These are phyloP conservation scores for Monosporozyma aerobia DNA, from an alignment of 805 yeast species.

Conservation along the genomic window DNA sequence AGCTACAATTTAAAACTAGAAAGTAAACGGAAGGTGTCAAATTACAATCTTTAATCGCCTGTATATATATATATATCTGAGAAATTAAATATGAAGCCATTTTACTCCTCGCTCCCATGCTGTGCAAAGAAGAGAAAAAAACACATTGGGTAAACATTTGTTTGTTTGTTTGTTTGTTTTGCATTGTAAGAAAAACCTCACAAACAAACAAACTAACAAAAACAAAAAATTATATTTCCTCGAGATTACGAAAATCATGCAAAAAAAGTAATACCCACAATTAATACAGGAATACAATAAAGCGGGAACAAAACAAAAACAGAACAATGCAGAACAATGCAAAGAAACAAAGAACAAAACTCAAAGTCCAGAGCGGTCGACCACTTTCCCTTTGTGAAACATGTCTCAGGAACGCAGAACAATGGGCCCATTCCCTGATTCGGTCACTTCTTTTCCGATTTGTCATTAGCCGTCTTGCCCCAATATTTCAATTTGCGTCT, in stretches of 20 bases:
- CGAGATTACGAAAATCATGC: neutral
- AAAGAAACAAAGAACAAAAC: neutral
- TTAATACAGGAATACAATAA: too few species aligned
- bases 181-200: neutral
- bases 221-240: neutral
- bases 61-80: neutral
- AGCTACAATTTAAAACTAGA: neutral
- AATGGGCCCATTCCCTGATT: neutral
- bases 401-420: neutral
- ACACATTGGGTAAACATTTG: neutral
- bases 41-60: neutral
- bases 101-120: neutral
- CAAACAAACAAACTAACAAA: neutral
- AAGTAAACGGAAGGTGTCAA: neutral
- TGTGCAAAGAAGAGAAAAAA: neutral
- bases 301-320: too few species aligned
- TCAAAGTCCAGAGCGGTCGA: neutral
- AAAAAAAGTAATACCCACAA: too few species aligned
- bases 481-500: neutral
- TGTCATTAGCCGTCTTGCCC: neutral
- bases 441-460: neutral
- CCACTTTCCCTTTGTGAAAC: neutral
- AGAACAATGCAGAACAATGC: neutral
- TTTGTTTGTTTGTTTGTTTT: neutral
- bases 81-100: neutral